phyloP scores from a whole-genome alignment of 2,329 filamentous ascomycete genomes.

The Fusarium chlamydosporum region DNA sequence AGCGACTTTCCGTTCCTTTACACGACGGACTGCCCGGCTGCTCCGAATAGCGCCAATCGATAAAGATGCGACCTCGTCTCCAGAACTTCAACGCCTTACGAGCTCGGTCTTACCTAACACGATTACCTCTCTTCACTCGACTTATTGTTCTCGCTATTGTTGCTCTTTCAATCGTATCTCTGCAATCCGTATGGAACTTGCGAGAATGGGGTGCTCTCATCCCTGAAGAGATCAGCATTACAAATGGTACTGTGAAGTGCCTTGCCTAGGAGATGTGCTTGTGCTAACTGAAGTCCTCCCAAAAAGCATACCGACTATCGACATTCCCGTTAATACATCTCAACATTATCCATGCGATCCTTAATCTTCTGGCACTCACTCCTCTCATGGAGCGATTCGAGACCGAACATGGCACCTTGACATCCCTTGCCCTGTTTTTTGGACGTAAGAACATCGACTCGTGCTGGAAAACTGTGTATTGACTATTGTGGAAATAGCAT shows the following conservation, averaged over 20 bases:
- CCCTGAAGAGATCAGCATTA: constrained; percentile 80
- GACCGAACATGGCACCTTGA: constrained; percentile 89
- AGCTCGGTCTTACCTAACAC: constrained; percentile 83
- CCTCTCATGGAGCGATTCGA: constrained; percentile 97
- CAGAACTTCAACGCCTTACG: constrained; percentile 76
- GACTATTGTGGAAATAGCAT: constrained; percentile 63
- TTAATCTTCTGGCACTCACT: constrained; percentile 84
- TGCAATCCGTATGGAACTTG: constrained; percentile 80
- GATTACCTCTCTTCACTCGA: constrained; percentile 90
- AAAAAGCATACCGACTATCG: constrained; percentile 88
- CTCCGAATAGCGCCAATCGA: constrained; percentile 46
- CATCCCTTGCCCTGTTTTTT: constrained; percentile 87
- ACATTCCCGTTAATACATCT: constrained; percentile 91
- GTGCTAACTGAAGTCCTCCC: constrained; percentile 18
- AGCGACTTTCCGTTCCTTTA: constrained; percentile 2
- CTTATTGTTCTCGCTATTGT: constrained; percentile 76
- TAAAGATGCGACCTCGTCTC: constrained; percentile 53
- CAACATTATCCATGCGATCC: constrained; percentile 81
- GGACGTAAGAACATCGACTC: constrained; percentile 77
- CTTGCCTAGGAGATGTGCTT: neutral
- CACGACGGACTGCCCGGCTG: constrained; percentile 42
- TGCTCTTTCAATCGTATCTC: constrained; percentile 71
- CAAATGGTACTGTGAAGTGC: constrained; percentile 69
- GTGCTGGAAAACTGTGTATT: constrained; percentile 3
- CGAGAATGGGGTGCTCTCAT: constrained; percentile 83